Evolutionary conservation across 176 grass and related monocot genomes (phyloP).

Genomic region (Miscanthus lutarioriparius): DNA sequence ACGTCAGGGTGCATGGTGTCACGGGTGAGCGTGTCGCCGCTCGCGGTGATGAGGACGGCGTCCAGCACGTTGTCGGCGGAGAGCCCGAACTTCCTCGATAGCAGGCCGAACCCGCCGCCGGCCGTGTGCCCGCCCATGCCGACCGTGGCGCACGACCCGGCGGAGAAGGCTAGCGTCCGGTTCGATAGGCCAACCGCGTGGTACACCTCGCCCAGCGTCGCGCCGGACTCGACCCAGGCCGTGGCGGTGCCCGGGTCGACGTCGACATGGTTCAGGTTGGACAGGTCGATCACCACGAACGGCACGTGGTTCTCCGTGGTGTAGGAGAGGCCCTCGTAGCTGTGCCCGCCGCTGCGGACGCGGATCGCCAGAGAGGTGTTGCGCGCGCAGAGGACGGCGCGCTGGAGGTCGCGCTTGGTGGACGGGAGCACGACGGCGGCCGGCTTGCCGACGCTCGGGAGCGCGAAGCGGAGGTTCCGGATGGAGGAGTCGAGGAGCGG

Average conservation of each 20-base stretch:
- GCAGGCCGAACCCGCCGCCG: constrained; percentile 68
- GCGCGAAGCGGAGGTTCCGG: constrained; percentile 55
- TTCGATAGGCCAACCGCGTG: constrained; percentile 29
- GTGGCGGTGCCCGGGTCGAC: constrained; percentile 37
- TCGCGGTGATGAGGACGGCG: constrained; percentile 33
- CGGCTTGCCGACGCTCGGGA: constrained; percentile 35
- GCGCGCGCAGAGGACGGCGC: constrained; percentile 34
- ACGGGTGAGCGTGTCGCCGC: constrained; percentile 2
- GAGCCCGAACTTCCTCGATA: constrained; percentile 57
- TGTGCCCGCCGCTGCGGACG: constrained; percentile 69
- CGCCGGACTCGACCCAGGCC: constrained; percentile 62
- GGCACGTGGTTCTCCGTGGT: constrained; percentile 34
- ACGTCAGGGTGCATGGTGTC: constrained; percentile 52
- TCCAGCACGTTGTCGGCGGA: constrained; percentile 71
- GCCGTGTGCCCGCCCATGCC: constrained; percentile 44
- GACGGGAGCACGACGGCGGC: constrained; percentile 45
- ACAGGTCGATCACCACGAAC: constrained; percentile 61
- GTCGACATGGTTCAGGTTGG: constrained; percentile 41
- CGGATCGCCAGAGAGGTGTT: constrained; percentile 42
- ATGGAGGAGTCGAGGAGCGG: constrained; percentile 61
- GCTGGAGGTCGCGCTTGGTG: constrained; percentile 32
- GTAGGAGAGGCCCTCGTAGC: constrained; percentile 81
- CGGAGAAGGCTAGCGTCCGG: constrained; percentile 42
- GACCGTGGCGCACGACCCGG: constrained; percentile 56
- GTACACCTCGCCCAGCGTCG: constrained; percentile 70